A percentile compares a stretch with the other conserved stretches of the same genome.
Evolutionary conservation across 116 monocot genomes (phyloP).

Genomic region (Phalaenopsis hybrid): DNA sequence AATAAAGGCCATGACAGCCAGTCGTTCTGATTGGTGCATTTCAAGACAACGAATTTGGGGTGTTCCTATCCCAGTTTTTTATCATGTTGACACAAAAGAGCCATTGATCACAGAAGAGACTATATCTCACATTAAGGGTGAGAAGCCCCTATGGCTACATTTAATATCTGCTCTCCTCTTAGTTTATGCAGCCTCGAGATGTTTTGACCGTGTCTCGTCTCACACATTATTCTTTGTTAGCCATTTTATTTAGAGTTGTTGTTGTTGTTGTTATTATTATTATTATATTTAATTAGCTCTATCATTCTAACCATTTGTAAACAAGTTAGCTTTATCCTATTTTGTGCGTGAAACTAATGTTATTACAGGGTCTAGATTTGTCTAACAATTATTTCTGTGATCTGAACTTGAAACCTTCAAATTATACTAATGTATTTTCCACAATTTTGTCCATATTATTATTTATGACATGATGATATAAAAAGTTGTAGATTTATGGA

Average conservation of each 20-base stretch:
- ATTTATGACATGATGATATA: too few species aligned
- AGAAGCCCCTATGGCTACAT: neutral
- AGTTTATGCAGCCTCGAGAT: neutral
- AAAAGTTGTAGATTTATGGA: too few species aligned
- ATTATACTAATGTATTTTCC: too few species aligned
- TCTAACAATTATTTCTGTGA: neutral
- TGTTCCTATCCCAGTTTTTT: conserved; percentile 97
- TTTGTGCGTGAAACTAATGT: neutral
- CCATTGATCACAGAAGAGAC: conserved; percentile 88
- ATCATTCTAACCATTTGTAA: neutral
- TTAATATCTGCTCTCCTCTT: neutral
- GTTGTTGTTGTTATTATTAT: neutral
- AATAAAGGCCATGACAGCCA: conserved; percentile 81
- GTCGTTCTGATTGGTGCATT: conserved; percentile 99
- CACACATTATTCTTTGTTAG: neutral
- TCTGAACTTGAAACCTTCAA: too few species aligned
- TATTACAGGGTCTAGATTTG: neutral
- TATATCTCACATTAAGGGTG: conserved; percentile 80
- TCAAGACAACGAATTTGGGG: conserved; percentile 99
- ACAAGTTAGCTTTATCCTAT: neutral
- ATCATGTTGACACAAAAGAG: conserved; percentile 78
- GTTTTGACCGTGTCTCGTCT: neutral
- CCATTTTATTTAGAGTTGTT: neutral
- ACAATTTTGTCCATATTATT: too few species aligned
- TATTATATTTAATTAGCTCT: neutral